Conservation (phyloP, 331 rosid species). For the Cydonia oblonga region DNA sequence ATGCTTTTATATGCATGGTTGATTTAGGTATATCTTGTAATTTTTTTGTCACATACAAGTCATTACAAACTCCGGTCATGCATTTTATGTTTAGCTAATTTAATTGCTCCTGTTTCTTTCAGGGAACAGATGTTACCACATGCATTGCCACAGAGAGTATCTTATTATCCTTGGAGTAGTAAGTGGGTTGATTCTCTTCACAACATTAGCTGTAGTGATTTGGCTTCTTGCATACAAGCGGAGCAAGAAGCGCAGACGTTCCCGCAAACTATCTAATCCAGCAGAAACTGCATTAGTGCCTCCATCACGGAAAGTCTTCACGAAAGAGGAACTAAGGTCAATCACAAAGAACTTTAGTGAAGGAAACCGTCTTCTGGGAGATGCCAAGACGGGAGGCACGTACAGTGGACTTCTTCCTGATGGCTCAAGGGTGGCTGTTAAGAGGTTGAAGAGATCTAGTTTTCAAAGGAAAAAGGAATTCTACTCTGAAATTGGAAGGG, state of each 20-base stretch:
- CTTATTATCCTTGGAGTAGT: constrained; percentile 78
- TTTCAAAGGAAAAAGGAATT: constrained; percentile 95
- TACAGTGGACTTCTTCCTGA: constrained; percentile 80
- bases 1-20: constrained; percentile 58
- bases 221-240: constrained; percentile 88
- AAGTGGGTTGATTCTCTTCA: constrained; percentile 83
- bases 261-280: constrained; percentile 63
- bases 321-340: constrained; percentile 83
- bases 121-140: constrained; percentile 53
- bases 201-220: constrained; percentile 67
- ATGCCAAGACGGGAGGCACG: constrained; percentile 90
- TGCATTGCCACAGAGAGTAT: constrained; percentile 87
- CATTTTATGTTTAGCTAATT: neutral
- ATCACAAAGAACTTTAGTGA: constrained; percentile 93
- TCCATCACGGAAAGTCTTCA: constrained; percentile 84
- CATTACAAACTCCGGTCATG: neutral
- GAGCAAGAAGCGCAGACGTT: constrained; percentile 78
- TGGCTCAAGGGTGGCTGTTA: constrained; percentile 88
- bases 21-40: constrained; percentile 41
- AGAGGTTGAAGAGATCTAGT: constrained; percentile 83
- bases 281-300: constrained; percentile 56
- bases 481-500: constrained; percentile 84
- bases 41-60: too few relatives aligned
- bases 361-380: constrained; percentile 91
- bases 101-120: constrained; percentile 9